phyloP scores from a whole-genome alignment of 2,329 filamentous ascomycete species.

The Alternaria novae-zelandiae region DNA sequence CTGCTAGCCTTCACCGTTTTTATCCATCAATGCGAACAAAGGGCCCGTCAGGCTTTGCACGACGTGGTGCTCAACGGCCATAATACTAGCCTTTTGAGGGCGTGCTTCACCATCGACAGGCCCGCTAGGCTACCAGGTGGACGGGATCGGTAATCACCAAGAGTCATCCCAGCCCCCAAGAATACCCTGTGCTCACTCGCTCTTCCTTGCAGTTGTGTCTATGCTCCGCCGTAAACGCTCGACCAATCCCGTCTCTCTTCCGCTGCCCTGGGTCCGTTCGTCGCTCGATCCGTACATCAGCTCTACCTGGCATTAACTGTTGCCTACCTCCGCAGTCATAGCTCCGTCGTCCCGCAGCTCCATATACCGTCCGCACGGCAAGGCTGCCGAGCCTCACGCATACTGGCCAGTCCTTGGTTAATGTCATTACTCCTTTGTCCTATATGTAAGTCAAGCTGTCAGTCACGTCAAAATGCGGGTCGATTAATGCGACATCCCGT shows the following conservation, averaged over 20 bases:
- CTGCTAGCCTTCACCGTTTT: slow-evolving; percentile 23
- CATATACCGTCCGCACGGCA: slow-evolving; percentile 29
- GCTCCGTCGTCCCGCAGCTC: slow-evolving; percentile 29
- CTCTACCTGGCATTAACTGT: slow-evolving; percentile 31
- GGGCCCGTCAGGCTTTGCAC: slow-evolving; percentile 41
- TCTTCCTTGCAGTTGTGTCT: slow-evolving; percentile 38
- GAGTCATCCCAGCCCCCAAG: slow-evolving; percentile 35
- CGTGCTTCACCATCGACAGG: slow-evolving; percentile 38
- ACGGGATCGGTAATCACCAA: slow-evolving; percentile 44
- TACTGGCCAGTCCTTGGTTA: slow-evolving; percentile 32
- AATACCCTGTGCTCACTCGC: slow-evolving; percentile 31
- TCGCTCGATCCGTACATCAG: slow-evolving; percentile 20
- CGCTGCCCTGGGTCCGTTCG: slow-evolving; percentile 32
- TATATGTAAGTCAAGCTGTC: slow-evolving; percentile 43
- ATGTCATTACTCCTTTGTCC: slow-evolving; percentile 48
- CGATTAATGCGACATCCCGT: slow-evolving; percentile 40
- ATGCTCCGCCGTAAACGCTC: slow-evolving; percentile 25
- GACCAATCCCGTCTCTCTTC: slow-evolving; percentile 35
- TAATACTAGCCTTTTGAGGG: slow-evolving; percentile 35
- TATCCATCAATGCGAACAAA: slow-evolving; percentile 25
- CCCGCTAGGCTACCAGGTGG: slow-evolving; percentile 41
- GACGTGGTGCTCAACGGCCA: slow-evolving; percentile 43
- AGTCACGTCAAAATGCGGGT: slow-evolving; percentile 42
- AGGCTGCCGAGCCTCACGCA: slow-evolving; percentile 35
- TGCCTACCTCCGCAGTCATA: slow-evolving; percentile 39